Base-by-base conservation (phyloP, 2,329 filamentous ascomycete genomes). In the Monilinia polystroma region DNA sequence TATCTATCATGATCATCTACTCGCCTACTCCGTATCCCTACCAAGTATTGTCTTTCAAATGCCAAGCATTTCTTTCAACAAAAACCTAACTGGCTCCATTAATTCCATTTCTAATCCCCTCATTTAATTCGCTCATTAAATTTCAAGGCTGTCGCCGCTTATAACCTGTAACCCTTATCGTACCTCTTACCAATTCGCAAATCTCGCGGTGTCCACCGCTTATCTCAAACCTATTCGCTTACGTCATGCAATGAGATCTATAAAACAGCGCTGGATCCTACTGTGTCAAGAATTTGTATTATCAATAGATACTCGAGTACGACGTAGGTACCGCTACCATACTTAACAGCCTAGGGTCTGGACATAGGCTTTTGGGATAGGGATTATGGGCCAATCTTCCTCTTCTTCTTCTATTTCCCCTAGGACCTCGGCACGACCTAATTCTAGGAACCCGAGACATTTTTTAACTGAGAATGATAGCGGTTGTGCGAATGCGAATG, bases 361-460 rank as follows among this genome's bases (percentile, higher is more conserved):
- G 62, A 52, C 62, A 35, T 32, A 29, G 20, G 20, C 16, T 20
- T 23, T 26, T 20, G 26, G 38, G 29, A 20, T 16, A 18, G 49
- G 35, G 20, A 66, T 66, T 20, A 66, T 66, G 64, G 64, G 64
- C 14, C 64, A 66, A 54, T 51, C 63, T 52, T 53, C 47, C 11
- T 66, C 47, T 53, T 63, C 59, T 54, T 18, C 16, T 26, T 43
- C n/a, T 43, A 20, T 43, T 29, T 43, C 60, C n/a, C 35, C 49
- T 43, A 32, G 60, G 54, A 29, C 23, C 14, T 29, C 49, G 49
- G 16, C 49, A 11, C 23, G 16, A 29, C 49, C 49, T 52, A 52
- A 6, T 16, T 16, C 41, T 43, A 43, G 41, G 2, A 43, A 43
- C 16, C 4, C 41, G 41, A 43, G 41, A 16, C 41, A 43, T 4